Base-by-base conservation (phyloP, 805 yeast species). In the Spathaspora gorwiae region DNA sequence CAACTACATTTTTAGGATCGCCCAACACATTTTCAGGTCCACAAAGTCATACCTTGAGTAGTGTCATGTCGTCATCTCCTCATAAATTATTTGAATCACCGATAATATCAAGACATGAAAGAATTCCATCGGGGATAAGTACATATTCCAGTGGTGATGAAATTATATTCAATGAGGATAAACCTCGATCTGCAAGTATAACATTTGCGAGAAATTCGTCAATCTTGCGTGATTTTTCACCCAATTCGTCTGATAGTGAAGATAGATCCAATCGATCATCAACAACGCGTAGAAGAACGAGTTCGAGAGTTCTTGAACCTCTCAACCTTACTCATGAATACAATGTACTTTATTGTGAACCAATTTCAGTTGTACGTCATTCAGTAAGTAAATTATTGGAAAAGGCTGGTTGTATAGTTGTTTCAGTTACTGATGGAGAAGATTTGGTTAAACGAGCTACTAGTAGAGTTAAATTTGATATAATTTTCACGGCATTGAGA, bases 331-430 rank as follows among this genome's bases (percentile, higher is more conserved):
- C 10, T 15, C 47, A 49, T 44, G 73, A 71, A 32, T 62, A 86
- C 53, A 90, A 87, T 59, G 82, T 90, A 5, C 68, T 92, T 39
- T 70, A 89, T 11, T 90, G 97, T 63, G 96, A 89, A 55, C 89
- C 94, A 2, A 87, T 87, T 48, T 94, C 96, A 0, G 84, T 84
- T 46, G 83, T 87, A 53, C 66, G 95, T 40, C 87, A 79, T 55
- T 73, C 87, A 11, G 75, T 84, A 26, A 76, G 80, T 37, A 78
- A 75, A 47, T 73, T 83, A 49, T 68, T 92, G 47, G 87, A 80
- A 48, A 72, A 75, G 43, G 59, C 82, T 24, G 95, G 95, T 1
- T 89, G 96, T 65, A 80, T 83, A 10, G 96, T 19, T 19, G 24
- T 19, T 19, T 72, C 86, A 2, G 85, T 87, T 6, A 70, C 81